Evolutionary conservation across 176 grass and related monocot species (phyloP).

Genomic region (Oryza brachyantha): DNA sequence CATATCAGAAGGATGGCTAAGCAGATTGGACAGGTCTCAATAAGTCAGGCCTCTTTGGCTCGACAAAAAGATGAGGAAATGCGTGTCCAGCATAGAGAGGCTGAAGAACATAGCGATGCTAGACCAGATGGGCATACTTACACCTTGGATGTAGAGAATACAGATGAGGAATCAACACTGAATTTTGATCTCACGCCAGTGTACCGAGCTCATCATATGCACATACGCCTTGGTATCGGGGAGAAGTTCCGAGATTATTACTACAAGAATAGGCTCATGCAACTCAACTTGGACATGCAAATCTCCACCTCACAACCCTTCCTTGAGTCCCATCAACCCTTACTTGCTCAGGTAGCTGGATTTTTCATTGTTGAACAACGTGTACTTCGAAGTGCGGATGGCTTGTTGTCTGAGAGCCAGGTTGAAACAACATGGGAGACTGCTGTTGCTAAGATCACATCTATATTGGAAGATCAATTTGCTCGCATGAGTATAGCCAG

Average conservation of each 20-base stretch:
- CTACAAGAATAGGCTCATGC: constrained; percentile 84
- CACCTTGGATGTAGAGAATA: neutral
- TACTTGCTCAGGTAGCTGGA: constrained; percentile 71
- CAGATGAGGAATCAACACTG: constrained; percentile 45
- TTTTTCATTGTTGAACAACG: constrained; percentile 80
- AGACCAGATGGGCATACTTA: neutral
- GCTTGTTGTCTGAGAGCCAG: constrained; percentile 60
- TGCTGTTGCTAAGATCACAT: constrained; percentile 74
- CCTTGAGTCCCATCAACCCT: constrained; percentile 84
- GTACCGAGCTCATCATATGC: constrained; percentile 74
- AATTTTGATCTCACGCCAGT: constrained; percentile 81
- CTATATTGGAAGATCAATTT: constrained; percentile 76
- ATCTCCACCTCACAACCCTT: constrained; percentile 75
- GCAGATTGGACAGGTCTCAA: constrained; percentile 79
- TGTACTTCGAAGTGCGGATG: constrained; percentile 58
- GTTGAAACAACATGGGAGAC: constrained; percentile 74
- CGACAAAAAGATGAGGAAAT: constrained; percentile 73
- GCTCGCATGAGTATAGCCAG: constrained; percentile 58
- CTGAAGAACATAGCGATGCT: neutral
- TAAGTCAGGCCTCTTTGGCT: constrained; percentile 68
- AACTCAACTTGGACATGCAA: constrained; percentile 89
- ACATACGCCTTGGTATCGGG: constrained; percentile 63
- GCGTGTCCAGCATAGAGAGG: constrained; percentile 20
- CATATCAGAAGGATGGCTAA: constrained; percentile 65
- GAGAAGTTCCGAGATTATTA: constrained; percentile 88